Base-by-base conservation (phyloP, 306 rosid genomes). In the Castanea sativa region DNA sequence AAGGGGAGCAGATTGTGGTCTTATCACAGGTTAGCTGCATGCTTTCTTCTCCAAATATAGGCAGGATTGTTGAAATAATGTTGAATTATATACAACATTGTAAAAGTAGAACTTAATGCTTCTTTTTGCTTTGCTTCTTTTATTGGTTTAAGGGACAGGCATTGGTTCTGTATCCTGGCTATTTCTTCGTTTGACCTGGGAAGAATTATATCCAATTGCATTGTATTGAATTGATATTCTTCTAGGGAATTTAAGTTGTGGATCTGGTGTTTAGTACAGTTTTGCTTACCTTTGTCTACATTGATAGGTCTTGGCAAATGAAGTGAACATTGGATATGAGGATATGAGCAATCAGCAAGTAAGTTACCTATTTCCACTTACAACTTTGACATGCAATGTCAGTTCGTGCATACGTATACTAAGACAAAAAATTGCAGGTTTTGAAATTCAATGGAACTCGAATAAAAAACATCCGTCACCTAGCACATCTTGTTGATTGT, bases 321-420 rank as follows among this genome's bases (percentile, higher is more conserved):
- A 95, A 78, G 93, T 84, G 77, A 95, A 95, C 85, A 88, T 95
- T 78, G 99, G 99, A 35, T 95, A 95, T 19, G 99, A 95, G 82
- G 96, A 91, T 85, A 90, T 95, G 99, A 58, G 92, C 87, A 95
- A 95, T 86, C 97, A 84, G 82, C 99, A 95, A 97, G 98, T 85
- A 91, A 83, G 91, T 86, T 41, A 65, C 43, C 75, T 60, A 51
- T 5, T 6, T 77, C 35, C 55, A 45, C 58, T 32, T 55, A 15
- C 53, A 35, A 55, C 56, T 71, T 75, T 49, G 69, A 29, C 60
- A 61, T 20, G 59, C 73, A 53, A 51, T 68, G 30, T 61, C 55
- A 18, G 14, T 58, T 65, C 5, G 27, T 70, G 60, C 13, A 63
- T 69, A 8, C 29, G 3, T 30, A 29, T 33, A 21, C 81, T 77